Conservation (phyloP, 148 eudicot species). For the Silene conica region DNA sequence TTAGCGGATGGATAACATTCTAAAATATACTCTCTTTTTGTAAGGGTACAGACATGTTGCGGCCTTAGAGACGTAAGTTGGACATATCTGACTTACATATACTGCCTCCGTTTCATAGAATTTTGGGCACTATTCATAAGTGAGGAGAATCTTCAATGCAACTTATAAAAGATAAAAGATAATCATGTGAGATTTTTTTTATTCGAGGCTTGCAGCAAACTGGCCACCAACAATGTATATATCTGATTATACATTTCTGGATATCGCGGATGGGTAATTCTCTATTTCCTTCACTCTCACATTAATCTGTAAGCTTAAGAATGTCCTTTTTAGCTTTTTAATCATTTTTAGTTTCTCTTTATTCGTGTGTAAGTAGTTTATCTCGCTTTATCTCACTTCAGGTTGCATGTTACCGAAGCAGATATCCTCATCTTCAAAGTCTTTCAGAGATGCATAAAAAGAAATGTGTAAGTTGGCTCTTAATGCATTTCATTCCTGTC, state of each 20-base stretch:
- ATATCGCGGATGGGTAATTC: conserved; percentile 86
- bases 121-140: no score
- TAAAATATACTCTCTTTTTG: conserved; percentile 14
- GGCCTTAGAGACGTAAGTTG: conserved; percentile 90
- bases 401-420: conserved; percentile 96
- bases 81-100: background rate
- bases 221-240: no score
- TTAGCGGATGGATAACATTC: background rate
- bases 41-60: conserved; percentile 92
- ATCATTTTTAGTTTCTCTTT: background rate
- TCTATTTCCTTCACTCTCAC: background rate
- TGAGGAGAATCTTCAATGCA: no score
- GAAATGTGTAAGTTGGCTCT: conserved; percentile 75
- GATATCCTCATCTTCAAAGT: conserved; percentile 95
- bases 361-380: background rate
- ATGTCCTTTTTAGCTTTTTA: background rate
- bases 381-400: conserved; percentile 25
- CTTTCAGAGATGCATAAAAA: conserved; percentile 94
- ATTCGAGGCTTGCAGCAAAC: no score
- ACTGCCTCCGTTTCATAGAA: no score
- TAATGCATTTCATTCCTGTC: no score
- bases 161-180: no score
- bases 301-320: background rate
- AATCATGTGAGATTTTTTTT: no score
- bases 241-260: no score